These are phyloP conservation scores for Aspergillus costaricaensis DNA, from an alignment of 2,329 filamentous ascomycete species.

Conservation along the genomic window DNA sequence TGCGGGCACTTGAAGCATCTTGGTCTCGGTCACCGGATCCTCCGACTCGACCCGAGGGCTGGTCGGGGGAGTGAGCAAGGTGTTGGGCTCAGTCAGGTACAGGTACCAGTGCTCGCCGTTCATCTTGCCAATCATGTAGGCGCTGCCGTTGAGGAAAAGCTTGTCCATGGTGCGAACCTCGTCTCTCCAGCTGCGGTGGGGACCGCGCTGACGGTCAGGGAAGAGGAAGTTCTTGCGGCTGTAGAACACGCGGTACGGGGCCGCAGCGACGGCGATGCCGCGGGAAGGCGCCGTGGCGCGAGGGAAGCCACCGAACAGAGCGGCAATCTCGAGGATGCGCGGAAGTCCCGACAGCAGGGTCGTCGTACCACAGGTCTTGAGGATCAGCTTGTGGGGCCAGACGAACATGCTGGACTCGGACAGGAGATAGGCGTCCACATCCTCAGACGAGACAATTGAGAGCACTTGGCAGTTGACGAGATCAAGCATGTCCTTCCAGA, in stretches of 20 bases:
- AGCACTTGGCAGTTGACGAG: slow-evolving; percentile 98
- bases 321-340: slow-evolving; percentile 89
- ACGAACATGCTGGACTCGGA: slow-evolving; percentile 99
- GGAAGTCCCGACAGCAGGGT: slow-evolving; percentile 87
- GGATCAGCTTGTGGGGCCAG: slow-evolving; percentile 97
- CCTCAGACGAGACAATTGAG: slow-evolving; percentile 87
- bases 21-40: slow-evolving; percentile 58
- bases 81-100: slow-evolving; percentile 88
- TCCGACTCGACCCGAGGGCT: slow-evolving; percentile 64
- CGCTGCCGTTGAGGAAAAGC: slow-evolving; percentile 87
- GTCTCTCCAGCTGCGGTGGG: slow-evolving; percentile 96
- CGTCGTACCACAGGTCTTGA: slow-evolving; percentile 98
- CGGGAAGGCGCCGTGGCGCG: slow-evolving; percentile 68
- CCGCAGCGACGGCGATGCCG: slow-evolving; percentile 74
- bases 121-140: slow-evolving; percentile 99
- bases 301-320: slow-evolving; percentile 83
- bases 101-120: slow-evolving; percentile 99
- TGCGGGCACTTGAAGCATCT: slow-evolving; percentile 57
- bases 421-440: slow-evolving; percentile 92
- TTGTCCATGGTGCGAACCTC: slow-evolving; percentile 92
- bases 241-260: slow-evolving; percentile 95
- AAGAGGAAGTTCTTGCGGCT: slow-evolving; percentile 98
- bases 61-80: slow-evolving; percentile 75
- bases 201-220: slow-evolving; percentile 88
- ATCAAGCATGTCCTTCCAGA: slow-evolving; percentile 96